phyloP scores from a whole-genome alignment of 2,329 filamentous ascomycete species.

The Helicocarpus griseus region DNA sequence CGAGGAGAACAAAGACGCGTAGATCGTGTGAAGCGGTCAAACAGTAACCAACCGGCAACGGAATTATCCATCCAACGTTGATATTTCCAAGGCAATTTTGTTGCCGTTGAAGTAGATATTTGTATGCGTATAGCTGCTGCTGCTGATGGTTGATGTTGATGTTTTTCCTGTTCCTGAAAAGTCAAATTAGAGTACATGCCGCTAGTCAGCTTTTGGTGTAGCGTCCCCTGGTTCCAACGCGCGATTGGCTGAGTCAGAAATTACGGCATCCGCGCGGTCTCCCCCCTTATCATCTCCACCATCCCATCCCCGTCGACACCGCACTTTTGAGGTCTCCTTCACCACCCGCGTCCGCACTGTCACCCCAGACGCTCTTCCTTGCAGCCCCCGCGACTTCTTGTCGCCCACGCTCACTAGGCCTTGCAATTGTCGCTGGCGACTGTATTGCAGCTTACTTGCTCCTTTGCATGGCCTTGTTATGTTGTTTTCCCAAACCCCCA shows the following conservation, averaged over 20 bases:
- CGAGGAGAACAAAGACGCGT: not conserved
- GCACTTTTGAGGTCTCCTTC: not conserved
- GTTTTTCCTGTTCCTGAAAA: slow-evolving; percentile 1
- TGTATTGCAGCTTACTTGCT: not conserved
- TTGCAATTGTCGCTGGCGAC: slow-evolving; percentile 6
- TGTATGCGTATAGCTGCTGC: no score
- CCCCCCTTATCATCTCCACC: not conserved
- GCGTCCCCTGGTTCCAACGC: no score
- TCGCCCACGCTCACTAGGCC: not conserved
- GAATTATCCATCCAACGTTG: not conserved
- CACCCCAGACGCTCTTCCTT: not conserved
- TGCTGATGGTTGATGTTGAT: not conserved
- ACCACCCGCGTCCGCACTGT: not conserved
- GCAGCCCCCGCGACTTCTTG: not conserved
- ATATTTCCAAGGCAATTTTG: not conserved
- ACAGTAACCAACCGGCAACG: not conserved
- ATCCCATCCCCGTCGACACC: not conserved
- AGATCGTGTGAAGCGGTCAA: no score
- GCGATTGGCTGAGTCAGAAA: not conserved
- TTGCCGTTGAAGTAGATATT: not conserved
- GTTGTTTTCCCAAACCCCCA: not conserved
- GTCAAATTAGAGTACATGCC: not conserved
- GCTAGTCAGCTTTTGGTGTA: not conserved
- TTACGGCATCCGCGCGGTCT: not conserved
- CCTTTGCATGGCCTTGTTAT: not conserved